phyloP scores from a whole-genome alignment of 768 basidiomycete species.

The Tulasnella sp. region DNA sequence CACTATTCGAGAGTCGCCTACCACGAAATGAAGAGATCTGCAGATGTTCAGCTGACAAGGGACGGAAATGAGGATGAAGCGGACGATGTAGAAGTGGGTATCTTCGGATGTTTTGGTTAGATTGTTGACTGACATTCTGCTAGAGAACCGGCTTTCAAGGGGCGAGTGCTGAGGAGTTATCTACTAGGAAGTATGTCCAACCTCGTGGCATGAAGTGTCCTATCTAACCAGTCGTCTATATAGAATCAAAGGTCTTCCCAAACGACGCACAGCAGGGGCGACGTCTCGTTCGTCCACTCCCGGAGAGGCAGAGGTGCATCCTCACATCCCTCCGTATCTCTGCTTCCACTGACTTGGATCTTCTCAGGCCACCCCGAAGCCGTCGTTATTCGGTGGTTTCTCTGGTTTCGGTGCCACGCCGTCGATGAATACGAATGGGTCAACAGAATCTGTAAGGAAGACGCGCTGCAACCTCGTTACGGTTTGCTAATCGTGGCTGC shows the following conservation, averaged over 20 bases:
- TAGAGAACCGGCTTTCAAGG: neutral
- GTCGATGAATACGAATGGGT: neutral
- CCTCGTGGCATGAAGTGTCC: neutral
- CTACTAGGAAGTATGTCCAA: constrained; percentile 8
- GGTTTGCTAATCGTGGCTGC: neutral
- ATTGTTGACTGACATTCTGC: neutral
- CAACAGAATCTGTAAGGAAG: constrained; percentile 3
- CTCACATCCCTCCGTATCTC: neutral
- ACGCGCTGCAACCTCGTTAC: neutral
- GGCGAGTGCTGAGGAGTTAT: constrained; percentile 4
- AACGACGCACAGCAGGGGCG: neutral
- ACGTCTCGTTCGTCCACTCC: neutral
- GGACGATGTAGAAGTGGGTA: constrained; percentile 9
- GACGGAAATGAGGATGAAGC: constrained; percentile 14
- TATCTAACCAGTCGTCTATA: neutral
- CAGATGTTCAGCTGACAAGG: constrained; percentile 10
- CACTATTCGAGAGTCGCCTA: neutral
- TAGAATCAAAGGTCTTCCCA: constrained; percentile 18
- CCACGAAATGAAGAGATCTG: constrained; percentile 7
- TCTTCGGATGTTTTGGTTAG: neutral
- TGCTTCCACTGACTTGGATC: neutral
- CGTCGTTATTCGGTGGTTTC: constrained; percentile 8
- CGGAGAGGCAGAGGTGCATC: neutral
- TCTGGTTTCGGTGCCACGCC: neutral
- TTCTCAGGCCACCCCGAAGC: neutral